A percentile compares a stretch with the other conserved stretches of the same genome.
These are phyloP conservation scores for Cucurbita maxima DNA, from an alignment of 306 rosid species.

Conservation along the genomic window DNA sequence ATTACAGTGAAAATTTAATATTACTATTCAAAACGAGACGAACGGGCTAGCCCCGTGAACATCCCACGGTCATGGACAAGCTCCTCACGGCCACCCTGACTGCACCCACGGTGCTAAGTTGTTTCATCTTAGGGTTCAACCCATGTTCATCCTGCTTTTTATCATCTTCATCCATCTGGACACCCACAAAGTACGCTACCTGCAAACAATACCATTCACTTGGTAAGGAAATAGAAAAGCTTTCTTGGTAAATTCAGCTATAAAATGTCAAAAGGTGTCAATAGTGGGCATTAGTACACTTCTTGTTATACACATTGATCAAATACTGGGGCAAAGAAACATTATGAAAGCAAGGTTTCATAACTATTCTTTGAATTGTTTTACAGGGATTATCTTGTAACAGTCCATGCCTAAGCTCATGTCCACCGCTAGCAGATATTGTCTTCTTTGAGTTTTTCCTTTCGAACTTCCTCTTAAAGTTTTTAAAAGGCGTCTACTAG, in stretches of 20 bases:
- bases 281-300: neutral
- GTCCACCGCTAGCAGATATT: too few species aligned
- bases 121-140: constrained; percentile 58
- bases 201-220: constrained; percentile 20
- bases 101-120: constrained; percentile 68
- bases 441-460: too few species aligned
- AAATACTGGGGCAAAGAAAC: neutral
- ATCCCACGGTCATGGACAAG: constrained; percentile 50
- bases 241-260: neutral
- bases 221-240: constrained; percentile 2
- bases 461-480: too few species aligned
- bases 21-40: neutral
- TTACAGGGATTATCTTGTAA: too few species aligned
- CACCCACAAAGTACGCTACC: constrained; percentile 82
- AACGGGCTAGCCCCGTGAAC: constrained; percentile 23
- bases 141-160: constrained; percentile 30
- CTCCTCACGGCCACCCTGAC: constrained; percentile 78
- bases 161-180: constrained; percentile 59
- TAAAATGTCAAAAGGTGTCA: neutral
- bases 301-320: neutral
- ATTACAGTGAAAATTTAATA: neutral
- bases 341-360: neutral
- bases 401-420: too few species aligned
- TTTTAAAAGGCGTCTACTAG: too few species aligned
- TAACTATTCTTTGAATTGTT: too few species aligned